phyloP scores from a whole-genome alignment of 2,329 filamentous ascomycete species.

The Paracorniculantispora psalliotae region DNA sequence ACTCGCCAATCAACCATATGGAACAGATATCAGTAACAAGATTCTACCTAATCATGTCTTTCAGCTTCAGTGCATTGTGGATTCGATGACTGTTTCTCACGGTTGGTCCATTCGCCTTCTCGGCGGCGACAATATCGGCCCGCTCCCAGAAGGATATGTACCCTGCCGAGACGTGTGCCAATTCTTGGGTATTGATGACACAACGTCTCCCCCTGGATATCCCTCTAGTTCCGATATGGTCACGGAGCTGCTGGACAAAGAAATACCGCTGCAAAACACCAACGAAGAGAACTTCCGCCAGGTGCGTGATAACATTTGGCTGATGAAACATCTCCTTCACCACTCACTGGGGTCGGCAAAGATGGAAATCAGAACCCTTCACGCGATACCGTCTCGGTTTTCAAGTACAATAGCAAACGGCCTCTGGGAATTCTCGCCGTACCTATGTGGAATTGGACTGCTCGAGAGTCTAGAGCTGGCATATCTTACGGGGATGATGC shows the following conservation, averaged over 20 bases:
- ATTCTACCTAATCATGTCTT: slow-evolving; percentile 46
- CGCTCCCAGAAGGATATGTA: slow-evolving; percentile 28
- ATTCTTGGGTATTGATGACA: slow-evolving; percentile 41
- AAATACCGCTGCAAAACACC: no score
- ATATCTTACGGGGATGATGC: slow-evolving; percentile 28
- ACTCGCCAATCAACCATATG: slow-evolving; percentile 40
- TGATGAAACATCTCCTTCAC: no score
- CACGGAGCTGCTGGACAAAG: no score
- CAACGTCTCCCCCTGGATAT: no score
- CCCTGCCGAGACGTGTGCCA: slow-evolving; percentile 37
- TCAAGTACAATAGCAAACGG: slow-evolving; percentile 33
- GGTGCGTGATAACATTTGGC: no score
- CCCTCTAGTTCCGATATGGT: no score
- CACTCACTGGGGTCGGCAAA: no score
- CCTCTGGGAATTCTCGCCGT: slow-evolving; percentile 46
- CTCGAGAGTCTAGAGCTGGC: slow-evolving; percentile 38
- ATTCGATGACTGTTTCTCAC: slow-evolving; percentile 38
- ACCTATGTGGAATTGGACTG: slow-evolving; percentile 41
- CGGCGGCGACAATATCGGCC: slow-evolving; percentile 31
- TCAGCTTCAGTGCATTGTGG: slow-evolving; percentile 45
- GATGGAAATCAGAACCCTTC: no score
- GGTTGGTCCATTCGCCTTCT: slow-evolving; percentile 36
- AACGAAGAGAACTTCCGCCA: no score
- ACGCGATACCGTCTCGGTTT: slow-evolving; percentile 38
- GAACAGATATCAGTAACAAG: slow-evolving; percentile 30